Evolutionary conservation across 2,329 filamentous ascomycete genomes (phyloP).

Genomic region (Knoxdaviesia proteae): DNA sequence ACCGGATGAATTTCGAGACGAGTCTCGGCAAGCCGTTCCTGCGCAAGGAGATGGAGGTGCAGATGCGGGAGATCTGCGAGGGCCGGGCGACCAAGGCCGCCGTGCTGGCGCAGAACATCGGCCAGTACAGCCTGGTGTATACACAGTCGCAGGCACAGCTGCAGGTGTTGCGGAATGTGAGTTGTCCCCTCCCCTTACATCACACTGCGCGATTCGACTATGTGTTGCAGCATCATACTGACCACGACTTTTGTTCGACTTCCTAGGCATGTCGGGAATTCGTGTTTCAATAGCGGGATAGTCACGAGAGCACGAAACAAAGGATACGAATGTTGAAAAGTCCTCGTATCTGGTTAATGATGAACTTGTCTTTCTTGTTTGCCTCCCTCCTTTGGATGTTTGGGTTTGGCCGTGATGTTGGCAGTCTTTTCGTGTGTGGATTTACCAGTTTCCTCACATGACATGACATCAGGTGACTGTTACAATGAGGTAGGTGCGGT

Average conservation of each 20-base stretch:
- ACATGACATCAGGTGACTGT: too few relatives aligned
- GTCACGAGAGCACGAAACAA: too few relatives aligned
- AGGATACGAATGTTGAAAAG: too few relatives aligned
- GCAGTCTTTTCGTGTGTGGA: too few relatives aligned
- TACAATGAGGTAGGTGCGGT: too few relatives aligned
- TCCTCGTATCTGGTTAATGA: too few relatives aligned
- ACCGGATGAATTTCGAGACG: slow-evolving; percentile 79
- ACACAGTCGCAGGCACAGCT: slow-evolving; percentile 61
- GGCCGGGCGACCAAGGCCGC: slow-evolving; percentile 53
- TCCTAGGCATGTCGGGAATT: slow-evolving; percentile 18
- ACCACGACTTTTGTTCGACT: too few relatives aligned
- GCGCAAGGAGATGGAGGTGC: slow-evolving; percentile 90
- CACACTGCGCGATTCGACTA: background rate
- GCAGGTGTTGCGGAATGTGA: slow-evolving; percentile 24
- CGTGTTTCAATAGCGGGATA: slow-evolving; percentile 8
- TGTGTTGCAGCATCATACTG: too few relatives aligned
- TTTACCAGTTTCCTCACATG: too few relatives aligned
- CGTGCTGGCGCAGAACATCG: slow-evolving; percentile 65
- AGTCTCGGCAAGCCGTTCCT: slow-evolving; percentile 91
- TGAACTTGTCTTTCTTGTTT: too few relatives aligned
- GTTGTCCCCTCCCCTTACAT: background rate
- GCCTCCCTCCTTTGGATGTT: too few relatives aligned
- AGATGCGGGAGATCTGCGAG: slow-evolving; percentile 93
- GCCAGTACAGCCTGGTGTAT: slow-evolving; percentile 75
- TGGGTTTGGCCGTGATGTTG: too few relatives aligned